Base-by-base conservation (phyloP, 2,329 filamentous ascomycete species). In the Penicillium sp. region DNA sequence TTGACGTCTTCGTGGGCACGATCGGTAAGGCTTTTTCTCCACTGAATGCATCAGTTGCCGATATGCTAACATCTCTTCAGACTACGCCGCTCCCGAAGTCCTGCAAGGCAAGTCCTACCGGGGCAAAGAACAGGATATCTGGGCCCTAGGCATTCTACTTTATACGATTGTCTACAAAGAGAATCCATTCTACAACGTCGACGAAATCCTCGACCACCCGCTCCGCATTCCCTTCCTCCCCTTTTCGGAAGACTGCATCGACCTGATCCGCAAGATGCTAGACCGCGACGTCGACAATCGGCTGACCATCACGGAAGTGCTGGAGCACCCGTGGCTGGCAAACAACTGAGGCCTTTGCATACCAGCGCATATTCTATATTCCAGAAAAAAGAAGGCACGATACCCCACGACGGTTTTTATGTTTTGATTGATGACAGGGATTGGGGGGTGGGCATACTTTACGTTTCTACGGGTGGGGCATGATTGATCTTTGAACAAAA, bases 141-240 rank as follows among this genome's bases (percentile, higher is more conserved):
- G 93, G 93, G 93, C 93, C 0, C 80, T 98, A 13, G 93, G 93
- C 23, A 97, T 98, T 64, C 80, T 98, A 24, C 82, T 98, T 12
- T 98, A 98, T 76, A 98, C 93, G 25, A 96, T 98, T 65, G 87
- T 97, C 65, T 98, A 98, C 80, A 98, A 97, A 74, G 93, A 98
- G 74, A 98, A 98, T 66, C 92, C 93, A 0, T 98, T 96, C 71
- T 97, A 97, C 79, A 95, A 88, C 71, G 93, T 97, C 64, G 93
- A 98, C 70, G 93, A 98, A 76, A 98, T 98, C 65, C 95, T 97
- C 82, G 93, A 98, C 68, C 91, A 92, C 64, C 92, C 96, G 61
- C 77, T 98, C 51, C 83, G 93, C 42, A 86, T 98, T 25, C 93
- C 93, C 0, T 96, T 73, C 55, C 57, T 75, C 18, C 73, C 73